Base-by-base conservation (phyloP, 2,329 filamentous ascomycete species). In the Apiospora rasikravindrae region DNA sequence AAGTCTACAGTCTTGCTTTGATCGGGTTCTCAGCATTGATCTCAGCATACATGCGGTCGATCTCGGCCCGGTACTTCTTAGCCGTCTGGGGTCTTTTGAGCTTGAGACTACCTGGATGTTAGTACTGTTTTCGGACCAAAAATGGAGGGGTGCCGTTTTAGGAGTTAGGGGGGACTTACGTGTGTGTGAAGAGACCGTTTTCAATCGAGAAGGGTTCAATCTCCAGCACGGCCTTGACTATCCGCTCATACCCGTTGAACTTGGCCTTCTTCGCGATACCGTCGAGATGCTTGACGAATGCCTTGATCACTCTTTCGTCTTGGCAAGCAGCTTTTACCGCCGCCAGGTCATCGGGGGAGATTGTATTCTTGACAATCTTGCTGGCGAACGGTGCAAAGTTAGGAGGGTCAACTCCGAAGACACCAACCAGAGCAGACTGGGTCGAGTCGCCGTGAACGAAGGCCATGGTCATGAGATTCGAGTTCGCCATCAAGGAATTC, bases 201-300 rank as follows among this genome's bases (percentile, higher is more conserved):
- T 98, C 95, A 75, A 98, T 91, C 0, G 91, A 94, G 78, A 99
- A 98, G 1, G 96, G 96, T 73, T 99, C 96, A 19, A 98, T 77
- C 77, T 93, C 91, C 76, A 99, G 84, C 74, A 92, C 83, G 71
- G 92, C 88, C 76, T 92, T 93, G 81, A 88, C 90, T 67, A 98
- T 92, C 75, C 90, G 90, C 87, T 99, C 96, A 77, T 93, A 98
- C 76, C 91, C 94, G 80, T 97, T 96, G 82, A 99, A 95, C 85
- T 96, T 97, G 82, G 93, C 90, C 84, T 91, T 92, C 85, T 89
- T 93, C 61, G 90, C 94, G 72, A 97, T 92, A 71, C 87, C 88
- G 73, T 96, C 93, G 45, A 99, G 85, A 75, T 96, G 90, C 81
- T 92, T 92, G 75, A 97, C 80, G 71, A 97, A 91, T 2, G 93